Evolutionary conservation across 129 eudicot genomes (phyloP).

Genomic region (Saposhnikovia divaricata): DNA sequence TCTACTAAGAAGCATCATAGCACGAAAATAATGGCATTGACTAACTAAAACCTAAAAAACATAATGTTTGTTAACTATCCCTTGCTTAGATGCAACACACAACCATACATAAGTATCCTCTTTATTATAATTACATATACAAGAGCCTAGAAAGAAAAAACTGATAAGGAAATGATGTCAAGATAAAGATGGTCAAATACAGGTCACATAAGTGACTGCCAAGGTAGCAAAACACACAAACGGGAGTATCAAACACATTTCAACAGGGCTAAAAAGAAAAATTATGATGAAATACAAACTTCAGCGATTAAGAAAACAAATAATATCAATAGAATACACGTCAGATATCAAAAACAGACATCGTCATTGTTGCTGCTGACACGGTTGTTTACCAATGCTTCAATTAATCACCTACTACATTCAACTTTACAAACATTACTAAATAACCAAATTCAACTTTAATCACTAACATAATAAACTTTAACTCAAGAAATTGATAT

Average conservation of each 20-base stretch:
- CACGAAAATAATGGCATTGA: slow-evolving; percentile 89
- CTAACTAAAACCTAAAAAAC: slow-evolving; percentile 67
- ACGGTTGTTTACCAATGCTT: background rate
- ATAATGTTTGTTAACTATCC: background rate
- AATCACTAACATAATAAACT: background rate
- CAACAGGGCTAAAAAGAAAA: background rate
- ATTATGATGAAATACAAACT: no score
- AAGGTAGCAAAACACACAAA: background rate
- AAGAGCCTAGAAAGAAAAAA: background rate
- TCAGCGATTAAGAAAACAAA: background rate
- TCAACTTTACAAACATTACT: background rate
- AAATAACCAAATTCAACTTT: background rate
- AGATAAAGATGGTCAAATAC: background rate
- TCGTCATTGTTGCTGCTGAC: background rate
- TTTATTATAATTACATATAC: background rate
- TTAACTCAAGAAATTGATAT: background rate
- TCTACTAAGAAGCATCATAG: slow-evolving; percentile 92
- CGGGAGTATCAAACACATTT: background rate
- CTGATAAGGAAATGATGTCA: background rate
- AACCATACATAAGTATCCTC: no score
- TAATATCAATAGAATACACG: background rate
- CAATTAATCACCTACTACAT: background rate
- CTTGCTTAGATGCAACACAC: slow-evolving; percentile 6
- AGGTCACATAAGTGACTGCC: background rate
- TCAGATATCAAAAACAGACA: background rate